Evolutionary conservation across 352 stramenopile species (phyloP).

Genomic region (Globisporangium alternatum): DNA sequence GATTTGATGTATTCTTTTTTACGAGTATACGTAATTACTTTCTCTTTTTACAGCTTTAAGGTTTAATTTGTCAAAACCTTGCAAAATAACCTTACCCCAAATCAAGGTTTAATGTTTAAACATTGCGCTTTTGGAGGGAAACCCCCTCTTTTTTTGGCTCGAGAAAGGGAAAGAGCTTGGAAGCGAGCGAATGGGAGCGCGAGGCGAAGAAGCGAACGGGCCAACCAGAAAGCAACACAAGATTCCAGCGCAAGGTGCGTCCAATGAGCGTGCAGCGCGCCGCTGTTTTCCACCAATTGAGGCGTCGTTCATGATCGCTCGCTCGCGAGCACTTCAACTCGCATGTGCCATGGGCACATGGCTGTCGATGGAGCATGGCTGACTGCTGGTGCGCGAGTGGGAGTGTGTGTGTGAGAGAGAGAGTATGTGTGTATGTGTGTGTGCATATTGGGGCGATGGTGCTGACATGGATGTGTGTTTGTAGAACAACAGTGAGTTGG

Average conservation of each 20-base stretch:
- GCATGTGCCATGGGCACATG: background rate
- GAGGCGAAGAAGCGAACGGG: conserved; percentile 5
- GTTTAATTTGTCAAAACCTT: background rate
- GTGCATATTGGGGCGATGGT: background rate
- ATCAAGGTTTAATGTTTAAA: background rate
- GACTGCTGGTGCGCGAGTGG: background rate
- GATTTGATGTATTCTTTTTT: background rate
- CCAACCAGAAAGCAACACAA: conserved; percentile 32
- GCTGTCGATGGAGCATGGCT: background rate
- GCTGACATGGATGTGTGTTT: background rate
- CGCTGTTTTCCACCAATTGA: conserved; percentile 73
- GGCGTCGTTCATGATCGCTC: conserved; percentile 35
- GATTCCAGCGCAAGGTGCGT: conserved; percentile 26
- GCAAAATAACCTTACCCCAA: background rate
- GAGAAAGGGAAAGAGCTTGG: background rate
- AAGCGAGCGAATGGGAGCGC: conserved; percentile 3
- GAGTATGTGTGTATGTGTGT: background rate
- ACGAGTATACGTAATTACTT: conserved; percentile 9
- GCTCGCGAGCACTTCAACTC: conserved; percentile 10
- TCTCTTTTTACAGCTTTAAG: background rate
- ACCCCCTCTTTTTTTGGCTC: background rate
- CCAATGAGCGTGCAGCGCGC: conserved; percentile 64
- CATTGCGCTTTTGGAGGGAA: background rate
- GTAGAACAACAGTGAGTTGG: background rate
- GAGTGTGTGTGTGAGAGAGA: background rate